Evolutionary conservation across 1,284 basidiomycete genomes (phyloP).

Genomic region (Vanrija pseudolonga): DNA sequence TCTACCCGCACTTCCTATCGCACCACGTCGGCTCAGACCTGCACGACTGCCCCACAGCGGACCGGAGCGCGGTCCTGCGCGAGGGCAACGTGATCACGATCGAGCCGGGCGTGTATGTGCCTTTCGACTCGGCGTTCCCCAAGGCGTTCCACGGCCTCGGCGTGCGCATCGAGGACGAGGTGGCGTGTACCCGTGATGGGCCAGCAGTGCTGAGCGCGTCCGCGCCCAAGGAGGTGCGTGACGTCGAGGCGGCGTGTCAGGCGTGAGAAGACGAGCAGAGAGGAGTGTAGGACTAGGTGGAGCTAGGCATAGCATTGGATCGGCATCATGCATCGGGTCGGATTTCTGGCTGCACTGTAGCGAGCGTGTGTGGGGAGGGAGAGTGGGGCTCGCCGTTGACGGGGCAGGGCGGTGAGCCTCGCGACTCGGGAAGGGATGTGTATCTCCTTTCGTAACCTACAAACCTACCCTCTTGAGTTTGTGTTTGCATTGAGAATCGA

Average conservation of each 20-base stretch:
- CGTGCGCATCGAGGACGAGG: conserved; percentile 71
- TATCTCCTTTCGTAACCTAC: too few species aligned
- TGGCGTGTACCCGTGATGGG: conserved; percentile 67
- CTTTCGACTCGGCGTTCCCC: conserved; percentile 69
- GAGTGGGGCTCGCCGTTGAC: too few species aligned
- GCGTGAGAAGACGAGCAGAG: not conserved
- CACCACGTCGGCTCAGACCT: conserved; percentile 54
- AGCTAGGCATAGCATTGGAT: too few species aligned
- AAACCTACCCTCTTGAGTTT: too few species aligned
- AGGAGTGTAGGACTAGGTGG: too few species aligned
- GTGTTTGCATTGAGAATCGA: too few species aligned
- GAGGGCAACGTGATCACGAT: conserved; percentile 81
- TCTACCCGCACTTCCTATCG: conserved; percentile 76
- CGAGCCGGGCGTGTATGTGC: conserved; percentile 64
- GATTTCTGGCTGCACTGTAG: too few species aligned
- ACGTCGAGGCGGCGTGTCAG: conserved; percentile 83
- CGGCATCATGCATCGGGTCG: too few species aligned
- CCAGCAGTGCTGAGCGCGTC: conserved; percentile 67
- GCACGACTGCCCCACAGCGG: conserved; percentile 51
- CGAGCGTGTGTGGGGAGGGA: too few species aligned
- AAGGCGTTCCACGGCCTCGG: conserved; percentile 82
- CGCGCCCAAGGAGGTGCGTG: conserved; percentile 85
- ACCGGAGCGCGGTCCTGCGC: conserved; percentile 53
- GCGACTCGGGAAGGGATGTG: too few species aligned
- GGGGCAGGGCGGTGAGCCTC: too few species aligned